Conservation (phyloP, 352 stramenopile genomes). For the Achlya hypogyna region DNA sequence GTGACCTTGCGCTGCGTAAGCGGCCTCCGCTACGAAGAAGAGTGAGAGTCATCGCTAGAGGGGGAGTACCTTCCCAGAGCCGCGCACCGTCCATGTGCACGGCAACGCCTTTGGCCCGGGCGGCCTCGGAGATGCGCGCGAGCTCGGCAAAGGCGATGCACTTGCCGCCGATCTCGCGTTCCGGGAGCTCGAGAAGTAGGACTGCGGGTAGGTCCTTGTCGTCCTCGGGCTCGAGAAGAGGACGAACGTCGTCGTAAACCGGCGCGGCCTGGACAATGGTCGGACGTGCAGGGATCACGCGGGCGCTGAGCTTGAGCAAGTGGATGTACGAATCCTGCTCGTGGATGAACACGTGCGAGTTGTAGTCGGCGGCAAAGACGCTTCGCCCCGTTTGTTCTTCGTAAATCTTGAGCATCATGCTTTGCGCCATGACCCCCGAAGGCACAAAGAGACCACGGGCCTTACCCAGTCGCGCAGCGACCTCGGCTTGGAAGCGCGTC, state of each 20-base stretch:
- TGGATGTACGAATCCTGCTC: conserved; percentile 39
- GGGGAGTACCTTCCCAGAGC: conserved; percentile 42
- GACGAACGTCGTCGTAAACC: conserved; percentile 18
- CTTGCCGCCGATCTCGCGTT: conserved; percentile 56
- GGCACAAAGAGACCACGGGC: conserved; percentile 23
- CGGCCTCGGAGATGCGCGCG: conserved; percentile 28
- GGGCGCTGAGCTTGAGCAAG: conserved; percentile 33
- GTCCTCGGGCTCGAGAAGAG: neutral
- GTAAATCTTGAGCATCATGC: conserved; percentile 22
- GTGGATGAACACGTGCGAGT: conserved; percentile 46
- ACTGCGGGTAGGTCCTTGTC: neutral
- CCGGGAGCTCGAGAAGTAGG: conserved; percentile 42
- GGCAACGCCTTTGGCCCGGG: conserved; percentile 24
- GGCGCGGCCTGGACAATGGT: conserved; percentile 17
- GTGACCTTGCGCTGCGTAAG: neutral
- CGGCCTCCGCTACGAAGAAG: conserved; percentile 1
- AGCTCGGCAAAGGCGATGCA: conserved; percentile 44
- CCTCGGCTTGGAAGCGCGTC: conserved; percentile 21
- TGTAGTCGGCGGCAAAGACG: conserved; percentile 41
- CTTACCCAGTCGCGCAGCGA: conserved; percentile 22
- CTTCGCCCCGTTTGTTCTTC: neutral
- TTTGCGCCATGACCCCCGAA: conserved; percentile 26
- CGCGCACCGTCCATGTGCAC: conserved; percentile 59
- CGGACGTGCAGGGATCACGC: conserved; percentile 23
- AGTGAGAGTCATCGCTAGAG: conserved; percentile 14